Evolutionary conservation across 2,329 filamentous ascomycete species (phyloP).

Genomic region (Penicillium aurantiogriseum): DNA sequence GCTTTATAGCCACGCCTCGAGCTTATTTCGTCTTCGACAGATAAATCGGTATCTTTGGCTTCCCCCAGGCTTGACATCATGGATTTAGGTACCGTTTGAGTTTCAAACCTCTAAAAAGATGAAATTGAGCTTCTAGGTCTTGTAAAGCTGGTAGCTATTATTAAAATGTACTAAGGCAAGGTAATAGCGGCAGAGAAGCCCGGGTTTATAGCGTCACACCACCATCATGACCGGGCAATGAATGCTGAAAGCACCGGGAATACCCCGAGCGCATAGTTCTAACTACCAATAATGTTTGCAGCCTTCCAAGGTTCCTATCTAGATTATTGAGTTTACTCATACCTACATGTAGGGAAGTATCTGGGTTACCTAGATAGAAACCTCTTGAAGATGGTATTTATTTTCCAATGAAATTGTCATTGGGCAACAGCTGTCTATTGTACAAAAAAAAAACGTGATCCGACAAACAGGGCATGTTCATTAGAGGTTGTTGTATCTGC

Average conservation of each 20-base stretch:
- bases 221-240: background rate
- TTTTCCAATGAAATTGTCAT: no score
- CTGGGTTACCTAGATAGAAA: background rate
- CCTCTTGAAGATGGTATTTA: background rate
- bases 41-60: conserved; percentile 11
- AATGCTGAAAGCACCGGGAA: background rate
- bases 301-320: no score
- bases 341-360: no score
- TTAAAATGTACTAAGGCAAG: background rate
- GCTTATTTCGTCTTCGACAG: conserved; percentile 18
- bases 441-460: background rate
- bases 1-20: conserved; percentile 22
- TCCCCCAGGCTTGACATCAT: conserved; percentile 14
- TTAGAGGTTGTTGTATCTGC: background rate
- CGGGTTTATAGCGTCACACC: background rate
- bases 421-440: background rate
- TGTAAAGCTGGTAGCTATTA: background rate
- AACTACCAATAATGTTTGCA: background rate
- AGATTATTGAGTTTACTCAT: no score
- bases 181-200: background rate
- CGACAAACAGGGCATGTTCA: background rate
- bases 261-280: background rate
- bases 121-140: background rate
- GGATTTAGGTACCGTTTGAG: background rate
- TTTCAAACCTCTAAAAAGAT: background rate